These are phyloP conservation scores for Candida suzukii DNA, from an alignment of 805 yeast genomes.

Conservation along the genomic window DNA sequence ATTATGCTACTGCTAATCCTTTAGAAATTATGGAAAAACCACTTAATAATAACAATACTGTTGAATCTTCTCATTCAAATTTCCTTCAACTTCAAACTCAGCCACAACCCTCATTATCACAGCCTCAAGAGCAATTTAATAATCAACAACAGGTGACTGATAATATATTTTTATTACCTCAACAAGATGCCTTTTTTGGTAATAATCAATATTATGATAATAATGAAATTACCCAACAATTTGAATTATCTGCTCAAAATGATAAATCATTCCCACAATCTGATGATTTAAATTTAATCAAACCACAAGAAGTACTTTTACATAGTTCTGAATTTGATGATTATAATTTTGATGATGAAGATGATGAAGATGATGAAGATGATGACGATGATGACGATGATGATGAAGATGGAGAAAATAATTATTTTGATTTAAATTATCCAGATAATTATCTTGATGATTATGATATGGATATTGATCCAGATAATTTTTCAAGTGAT, in stretches of 20 bases:
- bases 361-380: conserved; percentile 24
- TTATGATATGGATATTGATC: conserved; percentile 23
- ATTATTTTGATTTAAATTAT: conserved; percentile 15
- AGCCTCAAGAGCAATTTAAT: not conserved
- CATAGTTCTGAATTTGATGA: conserved; percentile 24
- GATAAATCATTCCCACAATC: conserved; percentile 23
- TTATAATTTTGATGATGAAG: conserved; percentile 26
- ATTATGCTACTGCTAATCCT: not conserved
- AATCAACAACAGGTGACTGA: not conserved
- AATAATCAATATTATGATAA: not conserved
- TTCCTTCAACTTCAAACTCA: not conserved
- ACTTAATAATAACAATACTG: too few relatives aligned
- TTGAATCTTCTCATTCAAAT: too few relatives aligned
- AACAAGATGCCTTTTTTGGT: conserved; percentile 18
- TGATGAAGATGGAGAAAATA: conserved; percentile 21
- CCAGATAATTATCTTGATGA: conserved; percentile 20
- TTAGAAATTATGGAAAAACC: conserved; percentile 11
- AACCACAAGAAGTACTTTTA: conserved; percentile 20
- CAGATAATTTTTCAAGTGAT: conserved; percentile 21
- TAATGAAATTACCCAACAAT: conserved; percentile 11
- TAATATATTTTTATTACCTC: conserved; percentile 16
- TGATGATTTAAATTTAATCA: conserved; percentile 25
- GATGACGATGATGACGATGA: conserved; percentile 23
- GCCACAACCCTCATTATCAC: not conserved
- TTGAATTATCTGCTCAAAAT: conserved; percentile 13